Conservation (phyloP, 352 stramenopile genomes). For the Phytopythium kandeliae region DNA sequence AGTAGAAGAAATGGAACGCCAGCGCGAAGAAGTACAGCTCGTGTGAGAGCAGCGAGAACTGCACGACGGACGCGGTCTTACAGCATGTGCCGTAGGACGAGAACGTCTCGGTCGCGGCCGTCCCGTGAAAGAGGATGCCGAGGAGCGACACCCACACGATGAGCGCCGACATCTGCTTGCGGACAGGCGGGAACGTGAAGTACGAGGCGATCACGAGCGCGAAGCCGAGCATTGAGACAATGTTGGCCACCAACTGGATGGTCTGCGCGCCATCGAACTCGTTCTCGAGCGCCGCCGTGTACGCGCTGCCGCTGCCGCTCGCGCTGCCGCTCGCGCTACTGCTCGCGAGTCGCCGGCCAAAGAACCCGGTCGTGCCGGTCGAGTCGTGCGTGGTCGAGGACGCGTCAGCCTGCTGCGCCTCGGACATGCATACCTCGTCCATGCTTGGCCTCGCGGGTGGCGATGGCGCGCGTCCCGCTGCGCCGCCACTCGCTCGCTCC, state of each 20-base stretch:
- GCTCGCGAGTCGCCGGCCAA: conserved; percentile 20
- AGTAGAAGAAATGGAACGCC: conserved; percentile 85
- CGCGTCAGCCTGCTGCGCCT: conserved; percentile 10
- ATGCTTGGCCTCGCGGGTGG: neutral
- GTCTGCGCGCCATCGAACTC: conserved; percentile 53
- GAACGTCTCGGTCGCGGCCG: conserved; percentile 41
- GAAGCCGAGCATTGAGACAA: conserved; percentile 69
- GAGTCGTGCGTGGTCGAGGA: conserved; percentile 12
- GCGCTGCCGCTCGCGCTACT: conserved; percentile 1
- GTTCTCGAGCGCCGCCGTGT: conserved; percentile 23
- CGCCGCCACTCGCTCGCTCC: too few species aligned
- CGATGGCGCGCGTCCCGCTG: neutral
- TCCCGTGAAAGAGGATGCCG: conserved; percentile 77
- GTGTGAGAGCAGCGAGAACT: conserved; percentile 68
- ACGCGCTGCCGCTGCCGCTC: conserved; percentile 3
- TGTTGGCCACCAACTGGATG: conserved; percentile 53
- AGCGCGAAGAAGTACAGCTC: conserved; percentile 85
- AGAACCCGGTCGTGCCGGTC: conserved; percentile 18
- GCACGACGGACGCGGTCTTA: conserved; percentile 48
- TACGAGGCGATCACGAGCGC: conserved; percentile 78
- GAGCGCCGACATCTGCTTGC: conserved; percentile 71
- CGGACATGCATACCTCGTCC: conserved; percentile 16
- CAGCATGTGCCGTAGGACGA: conserved; percentile 55
- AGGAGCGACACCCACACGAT: conserved; percentile 81
- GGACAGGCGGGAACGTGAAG: conserved; percentile 72